phyloP scores from a whole-genome alignment of 768 basidiomycete genomes.

The Inosperma sp. region DNA sequence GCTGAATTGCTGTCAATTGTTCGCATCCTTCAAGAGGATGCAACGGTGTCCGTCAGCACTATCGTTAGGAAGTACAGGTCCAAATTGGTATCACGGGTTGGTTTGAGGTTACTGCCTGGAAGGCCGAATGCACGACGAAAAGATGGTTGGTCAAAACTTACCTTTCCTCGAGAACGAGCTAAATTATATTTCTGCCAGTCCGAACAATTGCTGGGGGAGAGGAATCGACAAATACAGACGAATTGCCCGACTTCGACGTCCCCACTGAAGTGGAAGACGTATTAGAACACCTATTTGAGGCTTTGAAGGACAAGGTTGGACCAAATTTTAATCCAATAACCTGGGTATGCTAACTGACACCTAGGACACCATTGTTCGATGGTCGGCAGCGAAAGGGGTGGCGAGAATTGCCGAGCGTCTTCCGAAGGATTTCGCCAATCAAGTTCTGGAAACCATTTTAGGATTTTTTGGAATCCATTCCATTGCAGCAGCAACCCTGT shows the following conservation, averaged over 20 bases:
- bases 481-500: constrained; percentile 54
- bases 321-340: neutral
- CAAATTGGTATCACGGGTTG: constrained; percentile 66
- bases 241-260: constrained; percentile 44
- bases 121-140: constrained; percentile 31
- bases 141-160: constrained; percentile 34
- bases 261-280: constrained; percentile 75
- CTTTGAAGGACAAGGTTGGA: constrained; percentile 76
- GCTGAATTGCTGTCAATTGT: constrained; percentile 48
- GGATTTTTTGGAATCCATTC: constrained; percentile 75
- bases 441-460: constrained; percentile 79
- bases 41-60: constrained; percentile 50
- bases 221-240: constrained; percentile 12
- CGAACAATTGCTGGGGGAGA: constrained; percentile 28
- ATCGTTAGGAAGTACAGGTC: constrained; percentile 61
- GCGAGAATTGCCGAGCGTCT: constrained; percentile 81
- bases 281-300: constrained; percentile 66
- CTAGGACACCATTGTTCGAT: constrained; percentile 92
- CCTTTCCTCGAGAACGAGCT: neutral
- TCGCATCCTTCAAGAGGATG: constrained; percentile 36
- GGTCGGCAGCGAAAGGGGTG: constrained; percentile 90
- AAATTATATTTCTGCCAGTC: constrained; percentile 21
- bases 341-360: neutral
- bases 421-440: constrained; percentile 65
- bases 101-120: constrained; percentile 56